Base-by-base conservation (phyloP, 1,284 basidiomycete genomes). In the Moesziomyces parantarcticus region DNA sequence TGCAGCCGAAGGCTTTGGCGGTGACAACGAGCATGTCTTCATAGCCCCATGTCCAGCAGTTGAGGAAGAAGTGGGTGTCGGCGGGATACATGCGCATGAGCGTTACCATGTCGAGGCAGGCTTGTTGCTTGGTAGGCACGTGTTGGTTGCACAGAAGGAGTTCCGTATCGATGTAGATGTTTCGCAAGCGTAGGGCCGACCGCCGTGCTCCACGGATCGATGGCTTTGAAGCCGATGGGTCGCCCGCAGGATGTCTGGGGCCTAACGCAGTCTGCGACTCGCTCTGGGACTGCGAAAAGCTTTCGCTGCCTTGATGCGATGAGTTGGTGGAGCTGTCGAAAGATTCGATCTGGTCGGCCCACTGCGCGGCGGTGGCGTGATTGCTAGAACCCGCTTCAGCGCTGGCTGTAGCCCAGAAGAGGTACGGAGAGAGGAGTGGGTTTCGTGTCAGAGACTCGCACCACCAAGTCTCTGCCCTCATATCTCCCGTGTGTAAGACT, bases 401-500 rank as follows among this genome's bases (percentile, higher is more conserved):
- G n/a, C 18, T 20, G 8, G 32, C 39, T 20, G 41, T 47, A n/a
- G 59, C 46, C 74, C 69, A 73, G 0, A 87, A 86, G 6, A 94
- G 79, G 71, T 92, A 97, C 11, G 88, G 87, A 66, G 90, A 88
- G 11, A 97, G 85, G 59, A 88, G 88, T 0, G 91, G 90, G 73
- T 92, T 91, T 9, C 88, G 87, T 18, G 84, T 85, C 1, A 97
- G 83, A 2, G 87, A 87, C 5, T 91, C 87, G 34, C 95, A 83
- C 79, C 92, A 92, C 86, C 89, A 89, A 0, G 88, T 87, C 80
- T 97, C 95, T 0, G 92, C 92, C 43, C 95, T 89, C 54, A 97
- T 87, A 84, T 98, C 95, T 20, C 95, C 95, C 0, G 94, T 97
- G 80, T 97, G 93, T 5, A 98, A 88, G 20, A 97, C 86, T 0